Conservation (phyloP, 2,329 filamentous ascomycete species). For the Talaromyces sp. region DNA sequence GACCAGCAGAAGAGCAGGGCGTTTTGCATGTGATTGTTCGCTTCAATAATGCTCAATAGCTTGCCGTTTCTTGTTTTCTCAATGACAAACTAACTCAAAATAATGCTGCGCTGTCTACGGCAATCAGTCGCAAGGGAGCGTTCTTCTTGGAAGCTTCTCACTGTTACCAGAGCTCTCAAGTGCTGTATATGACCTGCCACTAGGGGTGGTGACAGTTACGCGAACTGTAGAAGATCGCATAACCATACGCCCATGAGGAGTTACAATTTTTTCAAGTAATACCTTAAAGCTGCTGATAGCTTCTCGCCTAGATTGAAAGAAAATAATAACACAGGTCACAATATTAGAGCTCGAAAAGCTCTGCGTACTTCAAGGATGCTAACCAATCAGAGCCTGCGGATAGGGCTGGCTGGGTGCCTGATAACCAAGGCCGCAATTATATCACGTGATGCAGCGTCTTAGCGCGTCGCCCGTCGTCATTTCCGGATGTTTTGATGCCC, state of each 20-base stretch:
- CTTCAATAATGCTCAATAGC: not conserved
- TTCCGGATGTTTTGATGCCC: conserved; percentile 8
- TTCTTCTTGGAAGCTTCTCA: not conserved
- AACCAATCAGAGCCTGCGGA: not conserved
- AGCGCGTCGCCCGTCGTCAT: conserved; percentile 8
- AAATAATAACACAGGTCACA: not conserved
- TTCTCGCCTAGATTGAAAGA: not conserved
- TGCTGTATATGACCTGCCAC: not conserved
- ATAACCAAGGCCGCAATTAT: not conserved
- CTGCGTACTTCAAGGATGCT: not conserved
- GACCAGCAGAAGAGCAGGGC: not conserved
- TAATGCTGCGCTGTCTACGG: not conserved
- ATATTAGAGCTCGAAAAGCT: not conserved
- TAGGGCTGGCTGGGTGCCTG: conserved; percentile 1
- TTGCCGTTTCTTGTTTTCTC: not conserved
- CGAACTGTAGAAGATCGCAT: not conserved
- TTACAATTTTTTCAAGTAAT: not conserved
- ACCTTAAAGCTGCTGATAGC: not conserved
- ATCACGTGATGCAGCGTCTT: conserved; percentile 16
- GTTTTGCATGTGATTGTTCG: not conserved
- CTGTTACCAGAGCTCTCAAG: not conserved
- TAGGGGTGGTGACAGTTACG: not conserved
- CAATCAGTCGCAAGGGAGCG: too few species aligned
- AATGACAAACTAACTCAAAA: not conserved
- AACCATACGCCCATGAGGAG: not conserved